phyloP scores from a whole-genome alignment of 441 rosid species.

The Lagerstroemia fauriei region DNA sequence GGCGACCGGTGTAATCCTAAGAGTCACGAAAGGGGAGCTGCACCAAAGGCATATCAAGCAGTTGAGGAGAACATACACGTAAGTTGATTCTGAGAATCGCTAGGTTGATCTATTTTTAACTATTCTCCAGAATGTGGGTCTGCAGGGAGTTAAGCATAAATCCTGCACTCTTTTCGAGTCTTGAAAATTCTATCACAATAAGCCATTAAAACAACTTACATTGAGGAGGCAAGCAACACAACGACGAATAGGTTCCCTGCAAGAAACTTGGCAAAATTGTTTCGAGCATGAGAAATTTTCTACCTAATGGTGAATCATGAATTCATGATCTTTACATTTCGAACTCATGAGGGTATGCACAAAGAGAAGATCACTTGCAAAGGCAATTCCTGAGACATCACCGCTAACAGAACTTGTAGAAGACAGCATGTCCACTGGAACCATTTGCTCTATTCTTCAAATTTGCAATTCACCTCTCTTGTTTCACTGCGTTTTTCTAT shows the following conservation, averaged over 20 bases:
- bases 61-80: slow-evolving; percentile 15
- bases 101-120: slow-evolving; percentile 3
- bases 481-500: neutral
- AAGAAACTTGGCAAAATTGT: neutral
- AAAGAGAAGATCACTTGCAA: neutral
- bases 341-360: neutral
- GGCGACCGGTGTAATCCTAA: neutral
- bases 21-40: slow-evolving; percentile 1
- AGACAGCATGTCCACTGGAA: neutral
- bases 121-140: slow-evolving; percentile 18
- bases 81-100: slow-evolving; percentile 5
- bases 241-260: neutral
- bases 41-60: slow-evolving; percentile 18
- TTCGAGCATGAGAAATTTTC: neutral
- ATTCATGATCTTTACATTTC: too few relatives aligned
- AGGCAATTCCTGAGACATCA: neutral
- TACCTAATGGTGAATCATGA: neutral
- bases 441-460: neutral
- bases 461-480: neutral
- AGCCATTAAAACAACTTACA: neutral
- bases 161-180: too few relatives aligned
- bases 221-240: neutral
- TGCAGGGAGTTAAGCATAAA: neutral
- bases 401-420: neutral
- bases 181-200: too few relatives aligned